These are phyloP conservation scores for Megacollybia platyphylla DNA, from an alignment of 1,284 basidiomycete genomes.

Conservation along the genomic window DNA sequence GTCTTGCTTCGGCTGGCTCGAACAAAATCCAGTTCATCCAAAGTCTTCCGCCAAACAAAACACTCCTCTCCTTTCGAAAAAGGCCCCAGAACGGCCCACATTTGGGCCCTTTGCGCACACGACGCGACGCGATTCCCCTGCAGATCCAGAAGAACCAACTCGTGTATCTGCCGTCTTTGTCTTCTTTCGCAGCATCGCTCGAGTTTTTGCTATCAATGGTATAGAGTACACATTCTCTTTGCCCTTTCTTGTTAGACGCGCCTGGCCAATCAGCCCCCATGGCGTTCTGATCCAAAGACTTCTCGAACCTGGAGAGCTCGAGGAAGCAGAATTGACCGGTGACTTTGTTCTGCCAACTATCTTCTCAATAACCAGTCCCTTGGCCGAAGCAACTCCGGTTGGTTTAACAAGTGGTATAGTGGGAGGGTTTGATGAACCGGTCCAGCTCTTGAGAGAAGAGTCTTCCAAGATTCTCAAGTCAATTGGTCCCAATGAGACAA, in stretches of 20 bases:
- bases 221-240: constrained; percentile 69
- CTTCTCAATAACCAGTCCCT: constrained; percentile 65
- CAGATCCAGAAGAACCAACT: constrained; percentile 16
- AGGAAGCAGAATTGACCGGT: constrained; percentile 50
- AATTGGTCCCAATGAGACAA: constrained; percentile 45
- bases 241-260: constrained; percentile 68
- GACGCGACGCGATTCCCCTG: constrained; percentile 17
- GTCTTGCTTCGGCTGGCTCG: constrained; percentile 66
- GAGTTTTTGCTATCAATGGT: constrained; percentile 66
- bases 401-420: constrained; percentile 47
- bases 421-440: constrained; percentile 24
- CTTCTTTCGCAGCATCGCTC: constrained; percentile 65
- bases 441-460: constrained; percentile 33
- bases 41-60: constrained; percentile 10
- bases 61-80: constrained; percentile 6
- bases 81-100: constrained; percentile 24
- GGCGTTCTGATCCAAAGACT: constrained; percentile 73
- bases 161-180: constrained; percentile 58
- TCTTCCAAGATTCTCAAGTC: constrained; percentile 32
- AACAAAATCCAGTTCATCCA: constrained; percentile 23
- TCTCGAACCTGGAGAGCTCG: constrained; percentile 50
- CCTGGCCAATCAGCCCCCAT: constrained; percentile 67
- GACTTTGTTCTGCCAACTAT: constrained; percentile 61
- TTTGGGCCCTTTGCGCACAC: constrained; percentile 50
- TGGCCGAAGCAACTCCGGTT: constrained; percentile 63